Conservation (phyloP, 805 yeast species). For the Jamesozyma rosinii region DNA sequence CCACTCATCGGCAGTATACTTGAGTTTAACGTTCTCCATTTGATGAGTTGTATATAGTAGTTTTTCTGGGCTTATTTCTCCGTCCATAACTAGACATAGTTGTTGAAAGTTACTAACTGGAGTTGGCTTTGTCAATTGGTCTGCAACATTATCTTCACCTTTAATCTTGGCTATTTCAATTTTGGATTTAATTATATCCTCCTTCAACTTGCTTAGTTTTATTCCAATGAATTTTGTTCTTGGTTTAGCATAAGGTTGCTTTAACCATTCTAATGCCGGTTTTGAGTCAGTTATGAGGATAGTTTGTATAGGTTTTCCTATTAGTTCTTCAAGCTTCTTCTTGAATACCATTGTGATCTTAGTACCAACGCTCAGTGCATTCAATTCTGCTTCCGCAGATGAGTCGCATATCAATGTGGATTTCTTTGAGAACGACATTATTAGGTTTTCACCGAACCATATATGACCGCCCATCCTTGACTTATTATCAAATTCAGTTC, state of each 20-base stretch:
- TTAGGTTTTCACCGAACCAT: not conserved
- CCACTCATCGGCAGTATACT: not conserved
- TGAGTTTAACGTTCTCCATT: not conserved
- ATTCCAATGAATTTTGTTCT: not conserved
- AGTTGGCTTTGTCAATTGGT: constrained; percentile 1
- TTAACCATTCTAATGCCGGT: not conserved
- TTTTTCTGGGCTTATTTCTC: not conserved
- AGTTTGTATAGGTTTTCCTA: not conserved
- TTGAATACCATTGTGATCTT: not conserved
- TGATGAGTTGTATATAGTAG: not conserved
- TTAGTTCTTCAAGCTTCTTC: not conserved
- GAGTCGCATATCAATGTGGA: not conserved
- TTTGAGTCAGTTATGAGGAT: not conserved
- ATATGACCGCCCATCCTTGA: not conserved
- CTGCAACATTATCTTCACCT: constrained; percentile 1
- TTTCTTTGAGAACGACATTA: not conserved
- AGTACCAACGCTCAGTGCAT: not conserved
- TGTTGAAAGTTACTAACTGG: not conserved
- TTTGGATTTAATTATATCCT: not conserved
- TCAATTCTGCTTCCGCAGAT: not conserved
- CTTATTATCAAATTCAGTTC: not conserved
- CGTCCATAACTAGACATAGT: not conserved
- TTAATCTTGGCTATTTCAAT: not conserved
- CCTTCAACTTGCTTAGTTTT: not conserved
- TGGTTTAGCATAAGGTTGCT: not conserved